phyloP scores from a whole-genome alignment of 257 asterid genomes.

The Solanum etuberosum region DNA sequence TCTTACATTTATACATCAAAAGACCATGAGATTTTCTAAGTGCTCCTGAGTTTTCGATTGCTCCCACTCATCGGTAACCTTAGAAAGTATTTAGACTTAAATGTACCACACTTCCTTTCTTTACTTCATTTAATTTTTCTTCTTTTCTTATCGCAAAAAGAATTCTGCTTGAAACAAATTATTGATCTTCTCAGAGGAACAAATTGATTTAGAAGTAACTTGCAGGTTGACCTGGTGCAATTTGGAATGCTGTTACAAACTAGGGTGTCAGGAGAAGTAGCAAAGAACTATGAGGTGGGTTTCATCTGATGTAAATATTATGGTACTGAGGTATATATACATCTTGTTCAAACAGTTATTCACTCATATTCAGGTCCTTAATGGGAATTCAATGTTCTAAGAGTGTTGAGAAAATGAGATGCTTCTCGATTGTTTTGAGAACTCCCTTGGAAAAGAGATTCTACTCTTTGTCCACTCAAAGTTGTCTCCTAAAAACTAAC shows the following conservation, averaged over 20 bases:
- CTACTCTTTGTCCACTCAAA: background rate
- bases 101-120: background rate
- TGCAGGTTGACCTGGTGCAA: background rate
- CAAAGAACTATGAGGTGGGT: background rate
- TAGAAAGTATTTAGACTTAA: background rate
- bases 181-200: background rate
- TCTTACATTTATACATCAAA: background rate
- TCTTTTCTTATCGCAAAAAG: background rate
- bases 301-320: background rate
- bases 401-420: background rate
- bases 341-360: background rate
- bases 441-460: background rate
- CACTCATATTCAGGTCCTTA: background rate
- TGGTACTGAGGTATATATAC: background rate
- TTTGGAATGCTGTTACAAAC: background rate
- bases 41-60: background rate
- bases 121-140: background rate
- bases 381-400: background rate
- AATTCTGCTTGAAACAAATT: background rate
- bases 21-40: background rate
- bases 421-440: background rate
- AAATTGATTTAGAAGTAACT: background rate
- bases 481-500: background rate
- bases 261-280: background rate
- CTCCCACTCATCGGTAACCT: background rate